These are phyloP conservation scores for Sporothrix variecibatus DNA, from an alignment of 2,329 filamentous ascomycete species.

Conservation along the genomic window DNA sequence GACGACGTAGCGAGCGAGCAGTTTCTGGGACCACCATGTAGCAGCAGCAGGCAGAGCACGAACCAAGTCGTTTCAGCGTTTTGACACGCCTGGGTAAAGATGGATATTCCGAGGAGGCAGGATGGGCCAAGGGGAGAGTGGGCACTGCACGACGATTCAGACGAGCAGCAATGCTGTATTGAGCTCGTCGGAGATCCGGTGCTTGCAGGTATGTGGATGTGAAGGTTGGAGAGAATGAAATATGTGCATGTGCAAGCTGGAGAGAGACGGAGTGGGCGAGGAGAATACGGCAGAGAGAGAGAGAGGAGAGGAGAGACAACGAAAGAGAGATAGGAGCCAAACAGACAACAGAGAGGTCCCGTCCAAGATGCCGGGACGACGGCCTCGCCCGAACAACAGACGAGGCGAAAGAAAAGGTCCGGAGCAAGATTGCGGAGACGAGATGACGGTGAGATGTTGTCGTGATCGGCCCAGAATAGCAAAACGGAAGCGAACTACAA, in stretches of 20 bases:
- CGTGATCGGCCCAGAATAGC: conserved; percentile 3
- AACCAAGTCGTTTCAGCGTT: conserved; percentile 31
- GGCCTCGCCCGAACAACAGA: neutral
- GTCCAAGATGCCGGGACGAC: neutral
- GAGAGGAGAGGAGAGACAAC: neutral
- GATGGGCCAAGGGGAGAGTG: neutral
- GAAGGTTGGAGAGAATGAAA: neutral
- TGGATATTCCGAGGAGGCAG: neutral
- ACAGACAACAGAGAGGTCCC: neutral
- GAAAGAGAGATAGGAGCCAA: neutral
- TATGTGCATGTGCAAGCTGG: neutral
- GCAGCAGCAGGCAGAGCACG: conserved; percentile 27
- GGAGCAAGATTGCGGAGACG: conserved; percentile 15
- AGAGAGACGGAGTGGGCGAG: neutral
- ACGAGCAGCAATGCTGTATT: neutral
- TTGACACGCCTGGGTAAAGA: conserved; percentile 21
- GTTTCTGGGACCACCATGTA: conserved; percentile 16
- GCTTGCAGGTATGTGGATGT: neutral
- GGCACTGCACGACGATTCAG: neutral
- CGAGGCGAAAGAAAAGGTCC: neutral
- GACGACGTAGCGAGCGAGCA: neutral
- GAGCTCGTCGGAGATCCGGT: neutral
- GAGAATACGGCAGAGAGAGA: neutral
- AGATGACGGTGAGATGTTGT: neutral
- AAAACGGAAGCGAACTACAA: neutral